These are phyloP conservation scores for slime mould (Dictyostelium discoideum) DNA, from an alignment of 78 protist genomes.

Conservation along the genomic window dicty_2.7 NC_007088.5:3829501-3830000, in stretches of 20 bases:
- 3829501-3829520: slow-evolving; percentile 26
- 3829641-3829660: not conserved
- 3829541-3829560: not conserved
- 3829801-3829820: slow-evolving; percentile 44
- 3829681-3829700: slow-evolving; percentile 1
- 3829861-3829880: slow-evolving; percentile 74
- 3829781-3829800: slow-evolving; percentile 33
- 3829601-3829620: not conserved
- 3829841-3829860: slow-evolving; percentile 46
- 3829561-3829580: not conserved
- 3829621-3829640: not conserved
- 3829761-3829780: slow-evolving; percentile 17
- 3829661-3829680: not conserved
- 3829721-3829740: not conserved
- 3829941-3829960: slow-evolving; percentile 52
- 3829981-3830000: slow-evolving; percentile 80
- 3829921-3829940: slow-evolving; percentile 28
- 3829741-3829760: not conserved
- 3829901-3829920: slow-evolving; percentile 51
- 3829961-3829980: slow-evolving; percentile 49
- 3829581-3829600: not conserved
- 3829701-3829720: slow-evolving; percentile 28
- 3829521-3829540: slow-evolving; percentile 17
- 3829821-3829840: slow-evolving; percentile 25
- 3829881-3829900: slow-evolving; percentile 54